phyloP scores from a whole-genome alignment of 1,284 basidiomycete genomes.

The Ceratobasidium sp. region DNA sequence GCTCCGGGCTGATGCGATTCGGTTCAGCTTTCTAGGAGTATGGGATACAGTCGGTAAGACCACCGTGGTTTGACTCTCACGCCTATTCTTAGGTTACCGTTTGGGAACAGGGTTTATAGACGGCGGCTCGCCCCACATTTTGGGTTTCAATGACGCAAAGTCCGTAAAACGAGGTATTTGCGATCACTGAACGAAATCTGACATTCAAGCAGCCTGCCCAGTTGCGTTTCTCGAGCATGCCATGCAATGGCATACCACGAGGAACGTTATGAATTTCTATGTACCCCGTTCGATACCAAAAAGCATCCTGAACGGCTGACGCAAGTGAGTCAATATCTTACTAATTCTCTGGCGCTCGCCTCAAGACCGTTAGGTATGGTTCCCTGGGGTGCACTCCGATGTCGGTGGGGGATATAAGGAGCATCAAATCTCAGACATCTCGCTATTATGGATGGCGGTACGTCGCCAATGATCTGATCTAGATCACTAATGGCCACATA shows the following conservation, averaged over 20 bases:
- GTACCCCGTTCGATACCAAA: constrained; percentile 5
- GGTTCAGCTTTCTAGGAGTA: not conserved
- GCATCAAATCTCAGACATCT: constrained; percentile 29
- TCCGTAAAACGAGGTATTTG: not conserved
- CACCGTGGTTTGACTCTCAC: no score
- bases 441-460: constrained; percentile 39
- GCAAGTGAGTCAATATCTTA: not conserved
- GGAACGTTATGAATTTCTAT: constrained; percentile 11
- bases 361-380: no score
- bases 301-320: constrained; percentile 9
- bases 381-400: constrained; percentile 35
- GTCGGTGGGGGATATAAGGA: constrained; percentile 39
- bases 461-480: not conserved
- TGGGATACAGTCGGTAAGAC: constrained; percentile 36
- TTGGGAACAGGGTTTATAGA: no score
- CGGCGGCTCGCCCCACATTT: no score
- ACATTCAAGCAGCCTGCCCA: constrained; percentile 8
- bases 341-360: no score
- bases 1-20: not conserved
- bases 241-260: constrained; percentile 38
- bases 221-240: constrained; percentile 13
- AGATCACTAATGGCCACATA: not conserved
- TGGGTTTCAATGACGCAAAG: not conserved
- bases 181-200: not conserved
- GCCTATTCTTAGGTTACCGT: no score